Evolutionary conservation across 179 eudicot species (phyloP), one percentile per base, ranked within the genome.

Genomic region (Spergularia azorica): DNA sequence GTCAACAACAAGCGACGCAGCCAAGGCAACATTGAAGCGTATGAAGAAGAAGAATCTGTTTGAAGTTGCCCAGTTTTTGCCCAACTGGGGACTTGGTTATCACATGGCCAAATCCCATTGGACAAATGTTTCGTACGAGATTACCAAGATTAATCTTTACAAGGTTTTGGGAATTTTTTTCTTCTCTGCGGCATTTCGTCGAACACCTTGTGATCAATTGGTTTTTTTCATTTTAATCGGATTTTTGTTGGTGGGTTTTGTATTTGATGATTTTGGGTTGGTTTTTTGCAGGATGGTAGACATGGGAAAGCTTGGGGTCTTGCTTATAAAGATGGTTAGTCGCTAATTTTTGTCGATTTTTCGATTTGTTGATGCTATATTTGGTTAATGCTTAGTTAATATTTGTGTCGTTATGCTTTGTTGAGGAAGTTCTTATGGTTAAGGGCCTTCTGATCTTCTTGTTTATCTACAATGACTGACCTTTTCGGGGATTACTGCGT

Each of bases 251-350:
- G 11, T 1, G 41, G 72, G n/a, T 80, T 74, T 61, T 26, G 51
- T 9, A 46, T 9, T 48, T 69, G 41, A 13, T 14, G 75, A 67
- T 67, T 62, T 36, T 2, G 71, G 76, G 61, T 15, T 61, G 59
- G 60, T 26, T 14, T n/a, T 81, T 88, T 84, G 83, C 84, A 94
- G 98, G 97, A 91, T 81, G 99, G 97, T 50, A 83, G 86, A 67
- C 99, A 95, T 73, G 99, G 99, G 61, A 93, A 93, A 81, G 99
- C 97, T 64, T 95, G 99, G 99, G 99, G 99, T 51, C 76, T 90
- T 72, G 97, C 91, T 65, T 85, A 86, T 71, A 88, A 79, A 82
- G 88, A 90, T 52, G 99, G 97, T 95, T 58, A 84, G 89, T 90
- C 52, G 73, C 57, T 61, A 7, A 16, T n/a, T 17, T 59, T 58